These are phyloP conservation scores for Phlyctochytrium bullatum DNA, from an alignment of 192 early-diverging fungal species.

Conservation along the genomic window DNA sequence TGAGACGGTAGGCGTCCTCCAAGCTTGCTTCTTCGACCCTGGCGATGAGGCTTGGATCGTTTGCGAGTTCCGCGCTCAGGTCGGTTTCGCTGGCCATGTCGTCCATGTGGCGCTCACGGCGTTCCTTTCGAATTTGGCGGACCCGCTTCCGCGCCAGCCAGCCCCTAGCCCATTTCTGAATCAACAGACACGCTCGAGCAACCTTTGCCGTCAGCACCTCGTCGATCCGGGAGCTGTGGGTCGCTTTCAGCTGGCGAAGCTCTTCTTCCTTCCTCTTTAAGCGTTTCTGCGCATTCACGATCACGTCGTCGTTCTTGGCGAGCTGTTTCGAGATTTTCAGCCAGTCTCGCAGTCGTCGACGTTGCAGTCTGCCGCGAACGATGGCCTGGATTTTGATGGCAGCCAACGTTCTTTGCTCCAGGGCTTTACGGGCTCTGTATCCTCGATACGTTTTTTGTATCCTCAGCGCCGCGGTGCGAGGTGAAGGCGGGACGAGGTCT, in stretches of 20 bases:
- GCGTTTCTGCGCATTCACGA: not conserved
- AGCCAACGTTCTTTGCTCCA: too few relatives aligned
- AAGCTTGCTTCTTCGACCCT: too few relatives aligned
- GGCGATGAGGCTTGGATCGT: too few relatives aligned
- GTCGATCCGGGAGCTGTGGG: not conserved
- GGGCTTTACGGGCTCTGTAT: too few relatives aligned
- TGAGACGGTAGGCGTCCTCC: too few relatives aligned
- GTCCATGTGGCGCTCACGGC: too few relatives aligned
- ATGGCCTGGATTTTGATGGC: conserved; percentile 1
- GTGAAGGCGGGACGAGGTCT: too few relatives aligned
- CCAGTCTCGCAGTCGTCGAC: not conserved
- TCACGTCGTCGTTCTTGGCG: not conserved
- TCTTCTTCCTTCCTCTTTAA: conserved; percentile 12
- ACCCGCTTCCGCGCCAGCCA: not conserved
- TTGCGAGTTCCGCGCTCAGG: too few relatives aligned
- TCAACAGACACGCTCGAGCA: not conserved
- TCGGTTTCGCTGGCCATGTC: too few relatives aligned
- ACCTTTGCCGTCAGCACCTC: conserved; percentile 4
- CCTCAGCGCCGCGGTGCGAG: too few relatives aligned
- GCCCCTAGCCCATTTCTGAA: conserved; percentile 7
- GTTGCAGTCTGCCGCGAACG: conserved; percentile 4
- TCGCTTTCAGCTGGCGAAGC: conserved; percentile 4
- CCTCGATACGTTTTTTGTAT: too few relatives aligned
- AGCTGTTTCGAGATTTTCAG: not conserved
- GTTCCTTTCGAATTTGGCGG: not conserved